phyloP scores from a whole-genome alignment of 371 early-diverging fungal genomes.

The Capillidium heterosporum region DNA sequence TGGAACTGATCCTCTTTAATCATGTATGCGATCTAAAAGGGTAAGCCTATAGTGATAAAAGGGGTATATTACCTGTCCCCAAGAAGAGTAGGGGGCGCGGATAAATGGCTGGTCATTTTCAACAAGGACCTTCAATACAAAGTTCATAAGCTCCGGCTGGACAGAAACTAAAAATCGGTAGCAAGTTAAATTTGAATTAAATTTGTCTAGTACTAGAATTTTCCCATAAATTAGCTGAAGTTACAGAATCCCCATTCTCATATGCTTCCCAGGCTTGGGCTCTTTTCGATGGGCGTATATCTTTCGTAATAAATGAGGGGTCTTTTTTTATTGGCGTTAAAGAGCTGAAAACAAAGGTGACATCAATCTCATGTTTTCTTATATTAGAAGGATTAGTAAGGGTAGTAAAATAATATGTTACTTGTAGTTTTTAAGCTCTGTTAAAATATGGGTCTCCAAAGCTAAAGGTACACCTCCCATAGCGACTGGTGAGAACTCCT shows the following conservation, averaged over 20 bases:
- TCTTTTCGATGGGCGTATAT: conserved; percentile 36
- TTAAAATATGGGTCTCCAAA: conserved; percentile 34
- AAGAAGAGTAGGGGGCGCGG: conserved; percentile 65
- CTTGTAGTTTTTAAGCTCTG: conserved; percentile 11
- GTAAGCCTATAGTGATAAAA: background rate
- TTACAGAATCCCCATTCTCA: conserved; percentile 35
- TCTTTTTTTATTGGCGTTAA: conserved; percentile 50
- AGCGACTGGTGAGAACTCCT: conserved; percentile 36
- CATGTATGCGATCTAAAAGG: conserved; percentile 45
- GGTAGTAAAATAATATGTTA: conserved; percentile 2
- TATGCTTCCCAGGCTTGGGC: conserved; percentile 54
- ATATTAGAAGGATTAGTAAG: conserved; percentile 6
- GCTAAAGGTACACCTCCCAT: conserved; percentile 52
- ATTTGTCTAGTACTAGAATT: conserved; percentile 17
- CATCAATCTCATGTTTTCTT: conserved; percentile 10
- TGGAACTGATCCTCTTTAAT: conserved; percentile 42
- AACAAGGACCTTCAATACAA: conserved; percentile 46
- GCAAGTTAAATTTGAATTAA: background rate
- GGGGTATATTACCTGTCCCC: conserved; percentile 46
- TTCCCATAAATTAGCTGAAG: conserved; percentile 36
- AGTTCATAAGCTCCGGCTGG: conserved; percentile 41
- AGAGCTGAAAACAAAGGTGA: conserved; percentile 52
- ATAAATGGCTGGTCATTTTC: conserved; percentile 46
- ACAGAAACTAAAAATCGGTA: conserved; percentile 12
- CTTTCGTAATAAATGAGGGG: conserved; percentile 43